Base-by-base conservation (phyloP, 2,329 filamentous ascomycete genomes). In the Bimuria novae-zelandiae region DNA sequence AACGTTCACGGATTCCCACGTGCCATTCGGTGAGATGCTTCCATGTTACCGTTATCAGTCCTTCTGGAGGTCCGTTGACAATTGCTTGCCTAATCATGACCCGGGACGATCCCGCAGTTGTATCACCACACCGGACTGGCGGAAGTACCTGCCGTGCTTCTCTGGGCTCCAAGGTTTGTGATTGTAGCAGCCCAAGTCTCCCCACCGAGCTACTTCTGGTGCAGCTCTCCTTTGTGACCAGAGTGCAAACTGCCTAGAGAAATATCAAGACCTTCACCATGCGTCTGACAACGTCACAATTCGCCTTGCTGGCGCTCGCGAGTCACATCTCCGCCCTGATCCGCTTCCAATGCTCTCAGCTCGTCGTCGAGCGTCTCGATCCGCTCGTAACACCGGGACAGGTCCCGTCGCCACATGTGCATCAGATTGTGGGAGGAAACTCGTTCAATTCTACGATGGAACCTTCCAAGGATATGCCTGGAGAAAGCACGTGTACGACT, bases 271-370 rank as follows among this genome's bases (percentile, higher is more conserved):
- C 25, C 16, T 4, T 21, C 7, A 25, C 11, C 33, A 59, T 59
- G 56, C 40, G 44, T 29, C 52, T 42, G 47, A 49, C 21, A 4
- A 49, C 45, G 3, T n/a, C 33, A 29, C 21, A 35, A n/a, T 19
- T 47, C 19, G 33, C 41, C 17, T 4, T 49, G 11, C 46, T 61
- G 41, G 47, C 54, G 22, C 48, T 62, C 21, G 30, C 48, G 4
- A 54, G 33, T 42, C 51, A 49, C 1, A 40, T 29, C 8, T 22
- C 47, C 16, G 57, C 52, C 8, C 37, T 60, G 7, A 60, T 60
- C 16, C 64, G 64, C 30, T 68, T 68, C 46, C 57, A 64, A 53
- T 68, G 62, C 52, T 60, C 62, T 4, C 63, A 68, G 32, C 63
- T 68, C 7, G 63, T 68, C 2, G 48, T 62, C 21, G 62, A 67